Base-by-base conservation (phyloP, 1,284 basidiomycete species). In the Neonothopanus nambi region DNA sequence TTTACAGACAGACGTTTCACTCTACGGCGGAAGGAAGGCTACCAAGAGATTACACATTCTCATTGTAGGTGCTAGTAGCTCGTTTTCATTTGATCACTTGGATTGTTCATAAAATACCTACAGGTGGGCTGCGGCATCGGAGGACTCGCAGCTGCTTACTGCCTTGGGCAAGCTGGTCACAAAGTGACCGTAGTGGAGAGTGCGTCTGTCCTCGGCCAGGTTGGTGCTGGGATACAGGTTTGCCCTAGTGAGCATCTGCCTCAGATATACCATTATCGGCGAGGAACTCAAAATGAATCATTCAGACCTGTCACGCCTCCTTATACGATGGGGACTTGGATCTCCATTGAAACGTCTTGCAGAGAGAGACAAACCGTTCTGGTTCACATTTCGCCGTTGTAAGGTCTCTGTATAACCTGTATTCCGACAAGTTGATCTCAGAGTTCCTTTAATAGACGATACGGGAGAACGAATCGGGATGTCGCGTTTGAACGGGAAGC, bases 291-390 rank as follows among this genome's bases (percentile, higher is more conserved):
- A n/a, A n/a, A n/a, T n/a, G n/a, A n/a, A n/a, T n/a, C n/a, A n/a
- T n/a, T n/a, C n/a, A 57, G 56, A 83, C 58, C 56, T 79, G 13
- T 72, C 71, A 13, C 69, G 79, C 9, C 69, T 82, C 2, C 66
- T 84, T 42, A 68, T 74, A 37, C 68, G 76, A 7, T 84, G 81
- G 81, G 82, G 80, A 4, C 66, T 82, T 1, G 74, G 65, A 1
- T 67, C 72, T 1, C 67, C 69, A 36, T 65, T 84, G 18, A 65
- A 72, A 30, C 61, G 70, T 44, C 54, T 73, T 8, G 70, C 55
- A 8, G 47, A 52, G 28, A 52, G 67, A 0, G 79, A 83, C 17
- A 63, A 72, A 40, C 78, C 80, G 0, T 62, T 68, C 12, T 70
- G 67, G 3, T 66, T 82, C 47, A 70, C 70, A 0, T 69, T 81